phyloP scores from a whole-genome alignment of 371 early-diverging fungal genomes.

The Syncephalastrum contaminatum region DNA sequence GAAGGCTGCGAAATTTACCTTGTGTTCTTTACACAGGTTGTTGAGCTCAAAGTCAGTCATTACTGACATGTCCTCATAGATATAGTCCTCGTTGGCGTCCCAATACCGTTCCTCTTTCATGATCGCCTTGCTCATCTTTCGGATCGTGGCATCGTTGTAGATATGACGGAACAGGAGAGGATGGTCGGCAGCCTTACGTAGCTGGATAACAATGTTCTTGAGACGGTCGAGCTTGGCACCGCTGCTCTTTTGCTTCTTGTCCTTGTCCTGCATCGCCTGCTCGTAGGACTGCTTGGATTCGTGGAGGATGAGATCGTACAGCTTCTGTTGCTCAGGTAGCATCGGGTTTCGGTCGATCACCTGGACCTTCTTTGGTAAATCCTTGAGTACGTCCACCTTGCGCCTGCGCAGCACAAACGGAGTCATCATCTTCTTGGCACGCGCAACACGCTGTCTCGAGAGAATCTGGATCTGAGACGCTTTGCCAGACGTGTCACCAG shows the following conservation, averaged over 20 bases:
- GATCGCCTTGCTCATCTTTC: constrained; percentile 67
- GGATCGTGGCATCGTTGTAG: constrained; percentile 57
- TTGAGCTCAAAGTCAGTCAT: constrained; percentile 89
- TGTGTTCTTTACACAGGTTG: constrained; percentile 63
- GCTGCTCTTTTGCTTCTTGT: constrained; percentile 5
- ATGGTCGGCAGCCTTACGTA: constrained; percentile 87
- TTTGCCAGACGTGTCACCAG: constrained; percentile 4
- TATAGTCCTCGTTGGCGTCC: constrained; percentile 71
- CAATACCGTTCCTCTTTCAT: constrained; percentile 48
- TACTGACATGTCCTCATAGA: constrained; percentile 83
- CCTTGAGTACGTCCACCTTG: constrained; percentile 69
- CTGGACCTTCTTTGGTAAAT: constrained; percentile 65
- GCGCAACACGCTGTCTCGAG: constrained; percentile 57
- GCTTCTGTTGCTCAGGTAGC: constrained; percentile 33
- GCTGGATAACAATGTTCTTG: constrained; percentile 73
- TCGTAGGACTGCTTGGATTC: constrained; percentile 30
- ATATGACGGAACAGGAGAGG: constrained; percentile 74
- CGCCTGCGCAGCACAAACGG: constrained; percentile 80
- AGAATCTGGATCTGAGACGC: constrained; percentile 38
- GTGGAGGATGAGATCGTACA: constrained; percentile 44
- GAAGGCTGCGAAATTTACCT: constrained; percentile 24
- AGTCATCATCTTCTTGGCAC: constrained; percentile 75
- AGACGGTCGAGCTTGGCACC: constrained; percentile 28
- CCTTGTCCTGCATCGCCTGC: constrained; percentile 13
- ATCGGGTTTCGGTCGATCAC: constrained; percentile 48